Evolutionary conservation across 1,139 yeast species (phyloP).

Genomic region (Yarrowia galli): DNA sequence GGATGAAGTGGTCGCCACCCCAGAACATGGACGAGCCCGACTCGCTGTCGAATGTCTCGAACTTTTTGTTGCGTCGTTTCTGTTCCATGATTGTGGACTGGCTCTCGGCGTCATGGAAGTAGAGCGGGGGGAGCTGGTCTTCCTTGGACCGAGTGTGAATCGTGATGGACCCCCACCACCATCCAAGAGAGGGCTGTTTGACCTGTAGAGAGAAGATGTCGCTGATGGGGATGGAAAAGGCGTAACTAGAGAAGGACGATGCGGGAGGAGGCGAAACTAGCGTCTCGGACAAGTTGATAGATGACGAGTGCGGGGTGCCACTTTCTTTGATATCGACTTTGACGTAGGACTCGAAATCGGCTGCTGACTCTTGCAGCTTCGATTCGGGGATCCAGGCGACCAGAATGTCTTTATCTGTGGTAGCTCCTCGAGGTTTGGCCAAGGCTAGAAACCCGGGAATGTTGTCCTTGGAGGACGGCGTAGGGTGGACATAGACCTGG

Average conservation of each 20-base stretch:
- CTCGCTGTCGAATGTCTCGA: slow-evolving; percentile 75
- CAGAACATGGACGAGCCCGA: slow-evolving; percentile 65
- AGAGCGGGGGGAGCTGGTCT: slow-evolving; percentile 74
- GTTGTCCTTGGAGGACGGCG: slow-evolving; percentile 74
- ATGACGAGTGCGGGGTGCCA: slow-evolving; percentile 34
- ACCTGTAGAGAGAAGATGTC: slow-evolving; percentile 80
- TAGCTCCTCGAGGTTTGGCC: slow-evolving; percentile 60
- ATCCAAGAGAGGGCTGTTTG: slow-evolving; percentile 81
- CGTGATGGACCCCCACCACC: slow-evolving; percentile 91
- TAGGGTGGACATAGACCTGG: slow-evolving; percentile 80
- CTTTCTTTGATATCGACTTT: slow-evolving; percentile 60
- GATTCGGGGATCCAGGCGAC: slow-evolving; percentile 82
- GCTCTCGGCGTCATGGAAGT: slow-evolving; percentile 90
- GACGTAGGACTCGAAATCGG: slow-evolving; percentile 60
- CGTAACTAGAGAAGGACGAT: slow-evolving; percentile 65
- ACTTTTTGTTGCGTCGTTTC: slow-evolving; percentile 63
- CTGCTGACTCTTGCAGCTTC: slow-evolving; percentile 53
- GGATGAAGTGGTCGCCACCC: slow-evolving; percentile 88
- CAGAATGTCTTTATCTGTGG: slow-evolving; percentile 63
- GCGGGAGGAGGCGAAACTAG: slow-evolving; percentile 61
- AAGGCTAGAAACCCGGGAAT: slow-evolving; percentile 77
- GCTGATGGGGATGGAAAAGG: slow-evolving; percentile 67
- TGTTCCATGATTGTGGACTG: slow-evolving; percentile 73
- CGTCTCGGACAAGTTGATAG: slow-evolving; percentile 46
- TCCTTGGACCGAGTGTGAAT: slow-evolving; percentile 72